phyloP scores from a whole-genome alignment of 2,329 filamentous ascomycete genomes.

The Aureobasidium sp. region DNA sequence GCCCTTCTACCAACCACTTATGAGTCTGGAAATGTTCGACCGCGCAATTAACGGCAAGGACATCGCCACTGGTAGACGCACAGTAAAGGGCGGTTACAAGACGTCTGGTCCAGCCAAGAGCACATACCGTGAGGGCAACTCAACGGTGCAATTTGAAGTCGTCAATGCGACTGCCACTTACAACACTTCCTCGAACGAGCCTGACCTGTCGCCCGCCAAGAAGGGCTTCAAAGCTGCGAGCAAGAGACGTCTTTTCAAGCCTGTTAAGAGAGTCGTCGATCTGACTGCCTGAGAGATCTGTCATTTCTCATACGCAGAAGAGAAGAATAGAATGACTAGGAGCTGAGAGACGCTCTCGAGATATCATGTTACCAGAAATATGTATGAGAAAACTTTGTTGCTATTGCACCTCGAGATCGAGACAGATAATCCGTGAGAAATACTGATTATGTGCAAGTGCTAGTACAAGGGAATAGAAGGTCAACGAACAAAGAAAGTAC shows the following conservation, averaged over 20 bases:
- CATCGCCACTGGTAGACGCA: slow-evolving; percentile 46
- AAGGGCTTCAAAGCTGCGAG: slow-evolving; percentile 8
- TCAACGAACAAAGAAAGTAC: neutral
- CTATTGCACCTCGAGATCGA: no score
- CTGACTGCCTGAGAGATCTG: neutral
- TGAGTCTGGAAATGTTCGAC: slow-evolving; percentile 43
- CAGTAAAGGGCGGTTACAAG: slow-evolving; percentile 26
- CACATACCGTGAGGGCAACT: slow-evolving; percentile 34
- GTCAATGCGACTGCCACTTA: slow-evolving; percentile 2
- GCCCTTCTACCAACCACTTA: slow-evolving; percentile 49
- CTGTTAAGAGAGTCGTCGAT: slow-evolving; percentile 2
- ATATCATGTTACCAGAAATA: no score
- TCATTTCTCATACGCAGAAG: neutral
- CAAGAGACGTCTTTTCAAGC: slow-evolving; percentile 12
- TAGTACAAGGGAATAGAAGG: neutral
- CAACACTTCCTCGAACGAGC: slow-evolving; percentile 14
- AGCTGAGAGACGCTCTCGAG: neutral
- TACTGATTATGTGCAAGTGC: neutral
- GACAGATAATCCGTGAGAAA: neutral
- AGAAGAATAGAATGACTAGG: neutral
- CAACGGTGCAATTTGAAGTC: slow-evolving; percentile 15
- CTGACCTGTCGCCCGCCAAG: neutral
- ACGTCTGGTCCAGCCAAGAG: slow-evolving; percentile 31
- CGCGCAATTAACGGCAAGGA: slow-evolving; percentile 43
- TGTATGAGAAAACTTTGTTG: no score